Conservation (phyloP, 1,139 yeast genomes). For the Hemisphaericaspora xylanilytica region DNA sequence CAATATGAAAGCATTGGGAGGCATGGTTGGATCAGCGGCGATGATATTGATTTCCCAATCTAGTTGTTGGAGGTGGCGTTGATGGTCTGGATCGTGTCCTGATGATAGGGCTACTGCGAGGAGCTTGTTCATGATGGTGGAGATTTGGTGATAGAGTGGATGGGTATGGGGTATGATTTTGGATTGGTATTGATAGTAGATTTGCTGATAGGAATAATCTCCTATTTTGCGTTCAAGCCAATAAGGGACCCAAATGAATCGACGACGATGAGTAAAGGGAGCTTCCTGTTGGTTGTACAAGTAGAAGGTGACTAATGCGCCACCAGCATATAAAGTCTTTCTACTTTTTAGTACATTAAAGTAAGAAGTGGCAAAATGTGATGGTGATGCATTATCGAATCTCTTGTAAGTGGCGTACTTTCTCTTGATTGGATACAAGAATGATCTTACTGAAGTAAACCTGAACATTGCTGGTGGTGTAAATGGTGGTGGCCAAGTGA, state of each 20-base stretch:
- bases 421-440: background rate
- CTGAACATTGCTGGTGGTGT: background rate
- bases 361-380: constrained; percentile 8
- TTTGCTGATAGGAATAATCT: constrained; percentile 60
- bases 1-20: constrained; percentile 94
- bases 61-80: constrained; percentile 34
- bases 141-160: constrained; percentile 56
- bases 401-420: constrained; percentile 21
- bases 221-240: constrained; percentile 70
- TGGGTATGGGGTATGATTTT: constrained; percentile 51
- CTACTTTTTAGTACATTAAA: constrained; percentile 17
- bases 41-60: constrained; percentile 86
- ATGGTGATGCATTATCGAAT: constrained; percentile 17
- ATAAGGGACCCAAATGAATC: constrained; percentile 73
- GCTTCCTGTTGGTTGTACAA: constrained; percentile 71
- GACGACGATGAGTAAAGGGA: constrained; percentile 71
- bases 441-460: background rate
- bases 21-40: constrained; percentile 49
- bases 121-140: constrained; percentile 59
- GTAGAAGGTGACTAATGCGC: constrained; percentile 44
- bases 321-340: constrained; percentile 19
- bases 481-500: background rate
- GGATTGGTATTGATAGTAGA: constrained; percentile 47
- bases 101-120: constrained; percentile 51
- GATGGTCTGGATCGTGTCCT: constrained; percentile 27